A percentile compares a stretch with the other conserved stretches of the same genome.
phyloP scores from a whole-genome alignment of 23 red algal species.

The Cyanidiococcus yangmingshanensis region DNA sequence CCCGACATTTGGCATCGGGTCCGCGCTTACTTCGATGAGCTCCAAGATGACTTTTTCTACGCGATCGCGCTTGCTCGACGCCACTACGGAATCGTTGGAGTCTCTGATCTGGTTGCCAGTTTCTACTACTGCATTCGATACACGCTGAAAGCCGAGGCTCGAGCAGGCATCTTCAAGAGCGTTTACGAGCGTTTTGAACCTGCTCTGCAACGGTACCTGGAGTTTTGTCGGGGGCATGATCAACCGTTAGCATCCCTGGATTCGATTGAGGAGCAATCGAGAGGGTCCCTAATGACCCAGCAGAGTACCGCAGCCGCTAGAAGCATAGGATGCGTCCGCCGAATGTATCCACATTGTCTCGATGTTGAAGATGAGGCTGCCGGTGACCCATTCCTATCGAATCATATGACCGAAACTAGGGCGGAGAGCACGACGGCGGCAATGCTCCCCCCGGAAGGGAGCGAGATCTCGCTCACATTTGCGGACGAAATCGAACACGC shows the following conservation, averaged over 20 bases:
- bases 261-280: not conserved
- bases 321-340: not conserved
- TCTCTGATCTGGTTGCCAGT: conserved; percentile 1
- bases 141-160: not conserved
- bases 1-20: conserved; percentile 4
- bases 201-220: not conserved
- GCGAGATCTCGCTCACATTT: not conserved
- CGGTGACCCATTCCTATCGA: not conserved
- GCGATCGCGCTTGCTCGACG: not conserved
- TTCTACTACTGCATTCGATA: not conserved
- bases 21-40: not conserved
- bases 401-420: not conserved
- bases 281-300: not conserved
- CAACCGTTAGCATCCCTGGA: not conserved
- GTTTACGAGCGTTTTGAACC: conserved; percentile 2
- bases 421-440: not conserved
- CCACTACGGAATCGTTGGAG: not conserved
- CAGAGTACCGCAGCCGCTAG: not conserved
- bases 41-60: conserved; percentile 20
- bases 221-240: not conserved
- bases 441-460: not conserved
- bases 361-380: not conserved
- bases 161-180: not conserved
- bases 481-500: not conserved
- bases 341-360: not conserved